phyloP scores from a whole-genome alignment of 768 basidiomycete species.

The Pisolithus marmoratus region DNA sequence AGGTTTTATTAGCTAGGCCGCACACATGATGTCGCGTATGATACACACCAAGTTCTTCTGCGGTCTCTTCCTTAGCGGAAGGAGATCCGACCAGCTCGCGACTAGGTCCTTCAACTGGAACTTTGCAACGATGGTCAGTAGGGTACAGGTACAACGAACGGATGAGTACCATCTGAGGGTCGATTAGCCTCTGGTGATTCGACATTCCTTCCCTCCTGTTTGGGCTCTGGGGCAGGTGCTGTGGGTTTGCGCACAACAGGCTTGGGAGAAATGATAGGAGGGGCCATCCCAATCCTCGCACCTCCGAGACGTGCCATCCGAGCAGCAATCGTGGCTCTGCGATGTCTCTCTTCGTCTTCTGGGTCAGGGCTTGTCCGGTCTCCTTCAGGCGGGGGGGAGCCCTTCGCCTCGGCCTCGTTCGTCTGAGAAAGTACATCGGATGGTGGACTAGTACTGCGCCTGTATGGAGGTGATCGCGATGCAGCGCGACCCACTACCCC shows the following conservation, averaged over 20 bases:
- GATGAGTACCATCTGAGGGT: constrained; percentile 15
- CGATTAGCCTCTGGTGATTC: constrained; percentile 4
- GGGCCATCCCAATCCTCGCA: constrained; percentile 73
- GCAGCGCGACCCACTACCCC: constrained; percentile 25
- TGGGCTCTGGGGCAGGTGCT: constrained; percentile 14
- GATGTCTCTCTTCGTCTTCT: constrained; percentile 65
- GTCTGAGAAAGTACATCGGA: constrained; percentile 10
- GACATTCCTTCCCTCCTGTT: constrained; percentile 13
- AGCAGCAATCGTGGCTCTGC: constrained; percentile 83
- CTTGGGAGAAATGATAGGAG: constrained; percentile 62
- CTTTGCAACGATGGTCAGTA: constrained; percentile 9
- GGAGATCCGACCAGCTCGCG: constrained; percentile 3
- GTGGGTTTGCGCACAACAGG: constrained; percentile 33
- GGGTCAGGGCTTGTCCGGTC: constrained; percentile 36
- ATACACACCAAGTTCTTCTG: constrained; percentile 14
- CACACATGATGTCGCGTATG: constrained; percentile 1
- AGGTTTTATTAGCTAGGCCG: constrained; percentile 4
- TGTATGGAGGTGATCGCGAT: constrained; percentile 33
- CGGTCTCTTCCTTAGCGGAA: constrained; percentile 2
- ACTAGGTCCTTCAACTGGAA: constrained; percentile 9
- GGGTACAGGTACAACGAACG: neutral
- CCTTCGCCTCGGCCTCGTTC: constrained; percentile 23
- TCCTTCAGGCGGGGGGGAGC: constrained; percentile 16
- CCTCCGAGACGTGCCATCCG: constrained; percentile 93
- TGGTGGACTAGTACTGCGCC: constrained; percentile 10